Percentiles rank a stretch among this genome's conserved stretches.
These are phyloP conservation scores for Fusarium sp. DNA, from an alignment of 2,329 filamentous ascomycete genomes.

Conservation along the genomic window DNA sequence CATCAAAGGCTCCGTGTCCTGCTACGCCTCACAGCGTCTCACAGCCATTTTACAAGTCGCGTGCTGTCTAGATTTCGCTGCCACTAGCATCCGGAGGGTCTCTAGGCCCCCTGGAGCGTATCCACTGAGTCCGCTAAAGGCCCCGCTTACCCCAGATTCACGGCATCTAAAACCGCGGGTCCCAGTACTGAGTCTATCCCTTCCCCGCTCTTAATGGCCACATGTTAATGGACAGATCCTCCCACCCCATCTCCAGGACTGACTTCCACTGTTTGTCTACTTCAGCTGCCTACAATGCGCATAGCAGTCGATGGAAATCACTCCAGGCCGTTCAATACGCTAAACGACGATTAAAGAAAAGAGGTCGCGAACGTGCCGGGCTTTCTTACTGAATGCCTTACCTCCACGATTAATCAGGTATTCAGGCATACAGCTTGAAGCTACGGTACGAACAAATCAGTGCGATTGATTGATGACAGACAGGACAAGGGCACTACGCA, in stretches of 20 bases:
- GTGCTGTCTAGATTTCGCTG: slow-evolving; percentile 14
- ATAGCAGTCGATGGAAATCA: neutral
- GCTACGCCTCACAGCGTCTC: slow-evolving; percentile 11
- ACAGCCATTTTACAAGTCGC: slow-evolving; percentile 16
- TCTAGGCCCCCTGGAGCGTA: slow-evolving; percentile 17
- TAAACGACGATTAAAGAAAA: neutral
- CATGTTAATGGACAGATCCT: neutral
- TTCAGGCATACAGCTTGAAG: neutral
- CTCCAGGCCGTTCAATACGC: neutral
- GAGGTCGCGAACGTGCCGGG: no score
- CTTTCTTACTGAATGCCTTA: neutral
- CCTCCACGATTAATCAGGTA: neutral
- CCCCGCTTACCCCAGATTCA: slow-evolving; percentile 39
- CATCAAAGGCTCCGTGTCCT: neutral
- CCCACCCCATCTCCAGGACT: neutral
- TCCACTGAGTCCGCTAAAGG: slow-evolving; percentile 28
- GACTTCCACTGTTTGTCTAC: neutral
- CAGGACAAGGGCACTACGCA: neutral
- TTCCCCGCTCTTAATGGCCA: slow-evolving; percentile 24
- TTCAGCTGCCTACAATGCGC: neutral
- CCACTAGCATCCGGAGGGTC: slow-evolving; percentile 19
- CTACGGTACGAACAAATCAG: neutral
- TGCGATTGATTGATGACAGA: neutral
- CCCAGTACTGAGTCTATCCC: neutral
- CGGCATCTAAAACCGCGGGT: slow-evolving; percentile 24